phyloP scores from a whole-genome alignment of 1,284 basidiomycete species.

The Trametes hirsuta region DNA sequence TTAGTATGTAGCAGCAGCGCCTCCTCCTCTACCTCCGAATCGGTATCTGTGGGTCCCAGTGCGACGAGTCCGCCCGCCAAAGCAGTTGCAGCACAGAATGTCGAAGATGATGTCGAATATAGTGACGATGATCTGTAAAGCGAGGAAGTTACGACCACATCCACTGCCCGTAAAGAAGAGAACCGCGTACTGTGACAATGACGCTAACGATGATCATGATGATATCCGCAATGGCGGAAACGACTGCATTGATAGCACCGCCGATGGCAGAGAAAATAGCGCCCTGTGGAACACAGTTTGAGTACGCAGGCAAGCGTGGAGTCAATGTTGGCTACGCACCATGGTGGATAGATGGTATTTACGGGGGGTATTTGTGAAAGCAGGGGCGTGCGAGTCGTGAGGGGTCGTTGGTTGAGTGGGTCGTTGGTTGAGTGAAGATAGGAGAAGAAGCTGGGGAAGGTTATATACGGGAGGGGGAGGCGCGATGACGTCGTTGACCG shows the following conservation, averaged over 20 bases:
- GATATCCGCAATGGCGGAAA: slow-evolving; percentile 59
- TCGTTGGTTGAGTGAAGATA: slow-evolving; percentile 7
- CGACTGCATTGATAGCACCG: slow-evolving; percentile 54
- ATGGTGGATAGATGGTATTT: slow-evolving; percentile 11
- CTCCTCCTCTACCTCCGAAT: slow-evolving; percentile 27
- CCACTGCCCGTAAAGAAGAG: not conserved
- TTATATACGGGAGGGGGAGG: slow-evolving; percentile 10
- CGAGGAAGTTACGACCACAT: not conserved
- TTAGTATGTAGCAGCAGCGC: slow-evolving; percentile 5
- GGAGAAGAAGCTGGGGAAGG: not conserved
- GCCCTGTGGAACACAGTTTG: slow-evolving; percentile 42
- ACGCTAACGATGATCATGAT: slow-evolving; percentile 60
- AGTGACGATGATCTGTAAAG: slow-evolving; percentile 57
- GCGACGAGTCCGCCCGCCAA: slow-evolving; percentile 41
- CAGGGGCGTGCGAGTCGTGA: slow-evolving; percentile 1
- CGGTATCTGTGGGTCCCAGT: slow-evolving; percentile 34
- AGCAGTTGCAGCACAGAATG: slow-evolving; percentile 65
- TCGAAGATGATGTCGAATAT: slow-evolving; percentile 64
- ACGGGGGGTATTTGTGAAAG: not conserved
- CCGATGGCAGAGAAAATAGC: slow-evolving; percentile 67
- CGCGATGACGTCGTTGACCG: slow-evolving; percentile 20
- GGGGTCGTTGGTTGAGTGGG: slow-evolving; percentile 12
- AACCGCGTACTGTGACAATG: slow-evolving; percentile 54
- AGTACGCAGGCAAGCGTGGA: too few relatives aligned
- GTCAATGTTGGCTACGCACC: slow-evolving; percentile 4